phyloP scores from a whole-genome alignment of 2,329 filamentous ascomycete genomes.

The Didymellaceae sp. region DNA sequence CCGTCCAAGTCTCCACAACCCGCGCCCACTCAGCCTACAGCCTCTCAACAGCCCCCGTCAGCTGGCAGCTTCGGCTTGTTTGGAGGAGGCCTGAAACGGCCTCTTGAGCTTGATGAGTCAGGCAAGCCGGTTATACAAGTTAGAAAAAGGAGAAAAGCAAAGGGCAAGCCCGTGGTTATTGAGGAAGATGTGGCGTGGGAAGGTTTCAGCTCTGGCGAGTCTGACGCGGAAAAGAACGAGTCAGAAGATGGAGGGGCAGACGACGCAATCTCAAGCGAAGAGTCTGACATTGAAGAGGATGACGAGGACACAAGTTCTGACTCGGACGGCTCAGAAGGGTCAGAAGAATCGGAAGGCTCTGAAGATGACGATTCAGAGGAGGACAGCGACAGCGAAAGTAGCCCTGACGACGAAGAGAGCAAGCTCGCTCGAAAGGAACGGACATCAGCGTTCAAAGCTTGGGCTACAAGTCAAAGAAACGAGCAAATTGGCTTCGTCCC shows the following conservation, averaged over 20 bases:
- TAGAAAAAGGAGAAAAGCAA: constrained; percentile 70
- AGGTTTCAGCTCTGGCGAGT: constrained; percentile 63
- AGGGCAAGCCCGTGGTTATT: constrained; percentile 46
- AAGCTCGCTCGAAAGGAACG: constrained; percentile 53
- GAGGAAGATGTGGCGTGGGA: constrained; percentile 64
- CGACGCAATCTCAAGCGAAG: neutral
- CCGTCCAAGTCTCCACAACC: constrained; percentile 20
- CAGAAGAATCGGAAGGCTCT: constrained; percentile 36
- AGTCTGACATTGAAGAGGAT: constrained; percentile 14
- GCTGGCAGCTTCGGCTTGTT: constrained; percentile 40
- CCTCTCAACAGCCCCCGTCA: constrained; percentile 8
- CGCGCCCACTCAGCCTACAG: neutral
- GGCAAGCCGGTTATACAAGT: constrained; percentile 84
- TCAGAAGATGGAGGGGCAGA: neutral
- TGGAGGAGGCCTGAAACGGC: constrained; percentile 86
- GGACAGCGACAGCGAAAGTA: constrained; percentile 43
- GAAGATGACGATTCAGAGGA: constrained; percentile 48
- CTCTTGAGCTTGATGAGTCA: constrained; percentile 78
- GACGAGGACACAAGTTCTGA: constrained; percentile 11
- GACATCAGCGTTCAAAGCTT: constrained; percentile 84
- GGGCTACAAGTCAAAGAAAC: constrained; percentile 88
- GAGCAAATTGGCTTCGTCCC: constrained; percentile 75
- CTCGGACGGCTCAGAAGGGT: constrained; percentile 19
- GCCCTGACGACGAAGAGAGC: constrained; percentile 42
- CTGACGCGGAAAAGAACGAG: constrained; percentile 36